These are phyloP conservation scores for Scolecobasidium constrictum DNA, from an alignment of 2,329 filamentous ascomycete species.

Conservation along the genomic window DNA sequence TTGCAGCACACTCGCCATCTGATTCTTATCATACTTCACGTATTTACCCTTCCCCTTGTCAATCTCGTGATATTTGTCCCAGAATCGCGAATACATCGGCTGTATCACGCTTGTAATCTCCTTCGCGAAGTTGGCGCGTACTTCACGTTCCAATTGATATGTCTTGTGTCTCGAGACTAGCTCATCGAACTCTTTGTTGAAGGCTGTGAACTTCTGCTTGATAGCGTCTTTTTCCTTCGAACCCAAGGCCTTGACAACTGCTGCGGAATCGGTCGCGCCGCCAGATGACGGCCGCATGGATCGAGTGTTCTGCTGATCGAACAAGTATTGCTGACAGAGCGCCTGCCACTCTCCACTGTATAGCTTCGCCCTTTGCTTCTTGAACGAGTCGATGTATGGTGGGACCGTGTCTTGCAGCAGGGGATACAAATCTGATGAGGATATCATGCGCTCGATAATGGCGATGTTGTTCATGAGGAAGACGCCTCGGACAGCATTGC, in stretches of 20 bases:
- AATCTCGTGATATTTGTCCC: conserved; percentile 93
- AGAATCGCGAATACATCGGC: conserved; percentile 88
- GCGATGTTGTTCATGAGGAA: conserved; percentile 84
- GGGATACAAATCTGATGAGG: conserved; percentile 63
- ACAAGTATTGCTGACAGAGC: conserved; percentile 64
- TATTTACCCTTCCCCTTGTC: conserved; percentile 98
- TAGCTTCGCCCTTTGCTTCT: conserved; percentile 70
- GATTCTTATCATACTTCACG: conserved; percentile 88
- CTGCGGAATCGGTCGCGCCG: conserved; percentile 59
- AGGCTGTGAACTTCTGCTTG: conserved; percentile 88
- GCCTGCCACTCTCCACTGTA: conserved; percentile 88
- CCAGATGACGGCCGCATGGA: conserved; percentile 59
- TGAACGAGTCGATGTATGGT: conserved; percentile 58
- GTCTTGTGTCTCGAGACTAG: conserved; percentile 72
- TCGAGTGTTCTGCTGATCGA: conserved; percentile 87
- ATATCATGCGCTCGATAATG: conserved; percentile 75
- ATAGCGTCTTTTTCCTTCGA: conserved; percentile 93
- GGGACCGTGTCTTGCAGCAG: conserved; percentile 39
- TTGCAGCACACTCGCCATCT: conserved; percentile 54
- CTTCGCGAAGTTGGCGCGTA: conserved; percentile 65
- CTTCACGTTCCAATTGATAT: conserved; percentile 84
- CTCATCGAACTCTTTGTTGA: conserved; percentile 86
- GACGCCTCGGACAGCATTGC: conserved; percentile 70
- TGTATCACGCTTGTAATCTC: conserved; percentile 89
- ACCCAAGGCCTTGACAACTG: conserved; percentile 70